Evolutionary conservation across 805 yeast genomes (phyloP).

Genomic region (Wilhelminamyces savonicus): DNA sequence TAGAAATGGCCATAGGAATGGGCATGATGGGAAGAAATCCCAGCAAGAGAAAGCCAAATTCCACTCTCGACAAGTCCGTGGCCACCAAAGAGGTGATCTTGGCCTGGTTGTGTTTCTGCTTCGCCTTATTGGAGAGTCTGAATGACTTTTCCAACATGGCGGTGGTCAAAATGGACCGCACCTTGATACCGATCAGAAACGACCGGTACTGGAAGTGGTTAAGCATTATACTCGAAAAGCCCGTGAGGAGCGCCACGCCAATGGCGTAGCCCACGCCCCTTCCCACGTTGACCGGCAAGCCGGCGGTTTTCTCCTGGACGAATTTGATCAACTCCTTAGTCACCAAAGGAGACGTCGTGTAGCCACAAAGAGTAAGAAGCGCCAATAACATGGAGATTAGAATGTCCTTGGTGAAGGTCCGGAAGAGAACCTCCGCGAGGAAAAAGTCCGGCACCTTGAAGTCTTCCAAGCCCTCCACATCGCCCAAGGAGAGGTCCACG

Average conservation of each 20-base stretch:
- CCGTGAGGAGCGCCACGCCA: conserved; percentile 2
- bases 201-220: conserved; percentile 3
- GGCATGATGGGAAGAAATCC: conserved; percentile 1
- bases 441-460: conserved; percentile 1
- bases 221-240: background rate
- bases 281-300: background rate
- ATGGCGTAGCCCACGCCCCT: conserved; percentile 6
- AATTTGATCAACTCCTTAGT: conserved; percentile 2
- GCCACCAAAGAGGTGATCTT: conserved; percentile 5
- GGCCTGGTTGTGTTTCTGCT: conserved; percentile 1
- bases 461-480: conserved; percentile 1
- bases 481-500: background rate
- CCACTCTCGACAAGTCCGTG: conserved; percentile 4
- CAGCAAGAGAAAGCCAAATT: conserved; percentile 4
- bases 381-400: background rate
- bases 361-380: conserved; percentile 1
- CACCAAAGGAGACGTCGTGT: conserved; percentile 3
- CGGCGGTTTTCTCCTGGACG: conserved; percentile 1
- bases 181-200: conserved; percentile 2
- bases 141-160: conserved; percentile 5
- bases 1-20: conserved; percentile 3
- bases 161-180: conserved; percentile 2
- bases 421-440: background rate
- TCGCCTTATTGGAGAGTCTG: conserved; percentile 1
- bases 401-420: conserved; percentile 1